Percentiles rank a stretch among this genome's conserved stretches.
These are phyloP conservation scores for Andrographis paniculata DNA, from an alignment of 305 asterid genomes.

Conservation along the genomic window DNA sequence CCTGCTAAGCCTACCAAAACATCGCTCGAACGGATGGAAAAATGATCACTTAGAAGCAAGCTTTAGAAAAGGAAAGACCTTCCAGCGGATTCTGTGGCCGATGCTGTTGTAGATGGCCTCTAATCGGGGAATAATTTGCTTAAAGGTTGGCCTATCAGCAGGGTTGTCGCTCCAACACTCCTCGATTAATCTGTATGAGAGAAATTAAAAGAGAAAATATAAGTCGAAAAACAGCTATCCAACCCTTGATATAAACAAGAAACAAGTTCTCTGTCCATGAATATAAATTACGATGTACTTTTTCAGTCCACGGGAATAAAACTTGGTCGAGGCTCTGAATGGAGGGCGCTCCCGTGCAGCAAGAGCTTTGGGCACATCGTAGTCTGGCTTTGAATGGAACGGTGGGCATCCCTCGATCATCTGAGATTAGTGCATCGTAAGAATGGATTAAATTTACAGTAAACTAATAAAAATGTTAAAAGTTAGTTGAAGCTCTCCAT, in stretches of 20 bases:
- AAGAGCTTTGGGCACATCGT: slow-evolving; percentile 25
- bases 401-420: slow-evolving; percentile 43
- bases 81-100: slow-evolving; percentile 70
- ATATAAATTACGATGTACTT: slow-evolving; percentile 39
- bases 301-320: slow-evolving; percentile 43
- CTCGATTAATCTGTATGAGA: slow-evolving; percentile 84
- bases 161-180: slow-evolving; percentile 80
- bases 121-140: slow-evolving; percentile 71
- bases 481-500: too few species aligned
- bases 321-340: slow-evolving; percentile 32
- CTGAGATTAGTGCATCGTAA: slow-evolving; percentile 16
- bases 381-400: slow-evolving; percentile 26
- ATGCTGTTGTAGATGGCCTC: slow-evolving; percentile 50
- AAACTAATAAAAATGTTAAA: too few species aligned
- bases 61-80: slow-evolving; percentile 37
- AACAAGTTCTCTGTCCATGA: too few species aligned
- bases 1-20: too few species aligned
- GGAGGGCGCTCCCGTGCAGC: slow-evolving; percentile 43
- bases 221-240: too few species aligned
- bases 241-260: too few species aligned
- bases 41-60: too few species aligned
- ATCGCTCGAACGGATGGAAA: too few species aligned
- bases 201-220: too few species aligned
- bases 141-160: slow-evolving; percentile 70
- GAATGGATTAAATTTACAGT: slow-evolving; percentile 14